Base-by-base conservation (phyloP, 768 basidiomycete species). In the Hirschioporus abietinus region DNA sequence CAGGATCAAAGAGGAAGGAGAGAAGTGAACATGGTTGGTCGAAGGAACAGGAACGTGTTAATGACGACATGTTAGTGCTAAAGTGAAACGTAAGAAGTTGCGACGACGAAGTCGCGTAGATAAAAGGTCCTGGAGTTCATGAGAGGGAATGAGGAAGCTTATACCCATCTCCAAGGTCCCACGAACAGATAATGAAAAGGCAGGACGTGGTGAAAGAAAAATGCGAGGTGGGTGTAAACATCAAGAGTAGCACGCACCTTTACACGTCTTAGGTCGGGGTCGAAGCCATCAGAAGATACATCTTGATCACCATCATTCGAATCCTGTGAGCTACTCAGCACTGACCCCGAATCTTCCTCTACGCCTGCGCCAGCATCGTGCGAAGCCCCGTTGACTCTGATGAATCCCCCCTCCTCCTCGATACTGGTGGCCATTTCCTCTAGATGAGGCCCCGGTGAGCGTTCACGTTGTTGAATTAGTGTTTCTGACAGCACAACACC, bases 211-310 rank as follows among this genome's bases (percentile, higher is more conserved):
- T 15, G 3, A 52, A 52, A 52, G 42, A 52, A 52, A 15, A 24
- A 25, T 25, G 23, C 30, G 60, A 3, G 23, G 2, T 24, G 23
- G 30, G 23, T 25, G 30, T 12, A 61, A 4, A 61, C 23, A 61
- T 61, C 4, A 61, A 61, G 30, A 2, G 23, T 25, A 61, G 23
- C 18, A n/a, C 66, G 8, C n/a, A 66, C 67, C 62, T 68, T 68
- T 58, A 68, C 67, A 27, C 67, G 67, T 62, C 67, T 65, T 30
- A 68, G 61, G 52, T 68, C 67, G 60, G 65, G 64, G 18, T 68
- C 67, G 58, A 57, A 36, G 23, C 65, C 67, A 23, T 68, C 67
- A 30, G 65, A 65, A 15, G 67, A 62, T 65, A 64, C 65, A 34
- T 68, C 67, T 26, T 60, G 64, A 58, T 68, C 67, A 15, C 65